Base-by-base conservation (phyloP, 129 eudicot species). In the Ambrosia artemisiifolia region DNA sequence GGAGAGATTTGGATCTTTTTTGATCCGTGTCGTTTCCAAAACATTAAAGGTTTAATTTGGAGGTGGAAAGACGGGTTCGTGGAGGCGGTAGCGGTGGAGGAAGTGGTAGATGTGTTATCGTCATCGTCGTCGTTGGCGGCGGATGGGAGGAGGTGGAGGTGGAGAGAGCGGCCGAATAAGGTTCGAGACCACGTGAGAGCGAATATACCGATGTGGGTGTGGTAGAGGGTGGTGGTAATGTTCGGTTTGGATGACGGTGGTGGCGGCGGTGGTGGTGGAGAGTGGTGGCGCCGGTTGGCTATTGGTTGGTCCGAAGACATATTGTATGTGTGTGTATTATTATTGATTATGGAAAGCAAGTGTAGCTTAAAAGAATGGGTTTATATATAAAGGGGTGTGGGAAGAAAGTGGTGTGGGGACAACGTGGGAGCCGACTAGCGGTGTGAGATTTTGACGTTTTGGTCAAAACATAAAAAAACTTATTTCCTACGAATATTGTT, bases 121-220 rank as follows among this genome's bases (percentile, higher is more conserved):
- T 78, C 77, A 17, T 63, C 76, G 43, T 16, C 4, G 32, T 30
- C 35, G 60, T 35, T 2, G 62, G 75, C 4, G 63, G 75, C 4
- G 49, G 55, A 46, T 38, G 70, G 74, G 72, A 80, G 67, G 51
- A 84, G 80, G 70, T 76, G 87, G 83, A 77, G 72, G 79, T 87
- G 71, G 66, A 90, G 78, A 40, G 93, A 77, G 16, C 88, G 85
- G 34, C 77, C 66, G 43, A 87, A 63, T 24, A 80, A 74, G 72
- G 74, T 77, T 17, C 83, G 81, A 3, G 86, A 87, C 96, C 96
- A 90, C 14, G 93, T 82, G 60, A 90, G 80, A n/a, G 93, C 81
- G 44, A 90, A 86, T 47, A 81, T 76, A 65, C 88, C 90, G 17
- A 74, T 14, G 24, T 71, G 62, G 13, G 96, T 90, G 74, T 83